Evolutionary conservation across 805 yeast species (phyloP), one percentile per base, ranked within the genome.

Genomic region (Scheffersomyces ergatensis): DNA sequence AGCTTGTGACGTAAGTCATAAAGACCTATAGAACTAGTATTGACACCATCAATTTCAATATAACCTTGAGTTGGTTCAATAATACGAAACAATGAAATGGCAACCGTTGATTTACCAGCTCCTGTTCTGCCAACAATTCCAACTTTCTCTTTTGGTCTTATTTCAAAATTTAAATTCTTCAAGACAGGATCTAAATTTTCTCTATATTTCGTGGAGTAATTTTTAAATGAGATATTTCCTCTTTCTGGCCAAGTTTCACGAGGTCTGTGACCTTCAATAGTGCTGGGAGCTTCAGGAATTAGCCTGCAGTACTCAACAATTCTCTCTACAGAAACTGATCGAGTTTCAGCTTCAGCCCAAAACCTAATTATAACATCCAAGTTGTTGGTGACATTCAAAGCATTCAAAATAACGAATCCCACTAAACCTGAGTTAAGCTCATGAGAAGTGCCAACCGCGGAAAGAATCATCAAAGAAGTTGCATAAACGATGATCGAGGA

Each of bases 51-150:
- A 50, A 89, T 83, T 11, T 66, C 67, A 50, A 89, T 85, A 27
- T 67, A 62, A 14, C 95, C 93, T 11, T 60, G 63, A 3, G 82
- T 78, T 1, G 85, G 77, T 62, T 89, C 97, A 53, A 90, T 86
- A 34, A 89, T 78, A 50, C 97, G 70, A 73, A 87, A 89, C 30
- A 89, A 65, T 0, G 97, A 93, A 53, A 88, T 65, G 0, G 96
- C 85, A 54, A 89, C 72, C 1, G 96, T 83, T 0, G 93, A 83
- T 62, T 89, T 89, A 48, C 98, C 98, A 2, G 97, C 97, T 47
- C 98, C 98, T 0, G 98, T 90, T 58, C 98, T 77, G 18, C 98
- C 98, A 40, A 90, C 97, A 62, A 90, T 89, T 46, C 98, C 98
- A 55, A 90, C 72, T 61, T 92, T 92, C 58, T 90, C 97, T 41